These are phyloP conservation scores for Rhododendron griersonianum DNA, from an alignment of 148 eudicot species.

Conservation along the genomic window DNA sequence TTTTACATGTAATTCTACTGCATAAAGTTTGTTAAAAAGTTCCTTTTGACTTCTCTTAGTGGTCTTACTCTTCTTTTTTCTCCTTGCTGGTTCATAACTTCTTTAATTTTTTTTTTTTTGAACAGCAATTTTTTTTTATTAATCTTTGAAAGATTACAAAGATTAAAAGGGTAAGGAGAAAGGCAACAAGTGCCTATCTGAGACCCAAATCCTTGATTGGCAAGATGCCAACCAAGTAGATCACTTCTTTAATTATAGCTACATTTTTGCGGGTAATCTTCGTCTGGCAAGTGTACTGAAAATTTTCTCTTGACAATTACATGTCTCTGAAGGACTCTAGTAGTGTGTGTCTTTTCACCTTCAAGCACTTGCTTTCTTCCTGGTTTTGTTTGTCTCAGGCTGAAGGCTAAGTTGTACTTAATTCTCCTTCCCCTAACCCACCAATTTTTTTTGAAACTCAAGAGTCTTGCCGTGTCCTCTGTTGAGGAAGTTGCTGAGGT, in stretches of 20 bases:
- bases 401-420: background rate
- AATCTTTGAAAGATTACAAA: too few species aligned
- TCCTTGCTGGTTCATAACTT: background rate
- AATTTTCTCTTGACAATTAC: background rate
- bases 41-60: background rate
- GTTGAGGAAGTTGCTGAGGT: constrained; percentile 49
- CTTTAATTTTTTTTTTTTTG: background rate
- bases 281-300: background rate
- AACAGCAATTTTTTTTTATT: too few species aligned
- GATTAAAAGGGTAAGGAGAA: too few species aligned
- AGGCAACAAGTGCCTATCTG: too few species aligned
- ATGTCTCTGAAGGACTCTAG: background rate
- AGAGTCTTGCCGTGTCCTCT: constrained; percentile 29
- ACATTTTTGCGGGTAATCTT: background rate
- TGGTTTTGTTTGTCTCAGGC: background rate
- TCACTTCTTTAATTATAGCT: background rate
- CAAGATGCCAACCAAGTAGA: too few species aligned
- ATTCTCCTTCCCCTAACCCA: background rate
- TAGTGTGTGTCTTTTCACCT: background rate
- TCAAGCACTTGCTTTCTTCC: background rate
- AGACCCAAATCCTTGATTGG: too few species aligned
- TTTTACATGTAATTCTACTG: background rate
- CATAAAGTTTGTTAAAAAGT: background rate
- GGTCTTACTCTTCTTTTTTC: background rate
- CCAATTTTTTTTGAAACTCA: constrained; percentile 2